Evolutionary conservation across 2,329 filamentous ascomycete genomes (phyloP), one percentile per base, ranked within the genome.

Genomic region (Ustilaginoidea virens): DNA sequence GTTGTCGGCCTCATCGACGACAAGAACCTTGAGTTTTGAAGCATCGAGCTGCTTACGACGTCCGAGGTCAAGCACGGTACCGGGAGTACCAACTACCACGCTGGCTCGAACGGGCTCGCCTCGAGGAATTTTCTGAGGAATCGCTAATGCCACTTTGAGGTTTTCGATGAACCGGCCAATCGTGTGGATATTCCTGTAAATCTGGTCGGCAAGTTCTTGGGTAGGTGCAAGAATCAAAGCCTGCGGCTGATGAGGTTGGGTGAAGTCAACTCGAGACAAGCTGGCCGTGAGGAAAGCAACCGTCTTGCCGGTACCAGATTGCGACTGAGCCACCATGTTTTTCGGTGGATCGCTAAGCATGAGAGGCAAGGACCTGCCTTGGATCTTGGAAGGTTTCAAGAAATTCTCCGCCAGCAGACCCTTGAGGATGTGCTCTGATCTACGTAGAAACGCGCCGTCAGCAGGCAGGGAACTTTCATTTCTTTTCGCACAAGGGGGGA

Each of bases 321-420:
- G 90, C n/a, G 90, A 98, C 57, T 98, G 90, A 4, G 86, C 90
- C 47, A 98, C 87, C 69, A 98, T 80, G 56, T 96, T 96, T 39
- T 68, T 67, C 1, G 87, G 79, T n/a, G 90, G 87, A 47, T 93
- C 65, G 43, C 69, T 61, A 38, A 98, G 69, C 47, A 98, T 79
- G 31, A 98, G 66, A 17, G 90, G 90, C 12, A 98, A 69, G 2
- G 90, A 90, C 43, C 79, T 82, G 54, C 93, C 90, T 60, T 98
- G 90, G 40, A 98, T 92, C 61, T 98, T 98, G 32, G 90, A 96
- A 1, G 90, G 90, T 55, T 92, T 92, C 46, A 76, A 69, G 63
- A 94, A 96, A 56, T 80, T 80, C 68, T 96, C 80, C 30, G 70
- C 63, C 26, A 74, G 63, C 18, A 94, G 66, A 27, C 83, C 85